These are phyloP conservation scores for Aspergillus affinis DNA, from an alignment of 495 filamentous ascomycete species.

Conservation along the genomic window DNA sequence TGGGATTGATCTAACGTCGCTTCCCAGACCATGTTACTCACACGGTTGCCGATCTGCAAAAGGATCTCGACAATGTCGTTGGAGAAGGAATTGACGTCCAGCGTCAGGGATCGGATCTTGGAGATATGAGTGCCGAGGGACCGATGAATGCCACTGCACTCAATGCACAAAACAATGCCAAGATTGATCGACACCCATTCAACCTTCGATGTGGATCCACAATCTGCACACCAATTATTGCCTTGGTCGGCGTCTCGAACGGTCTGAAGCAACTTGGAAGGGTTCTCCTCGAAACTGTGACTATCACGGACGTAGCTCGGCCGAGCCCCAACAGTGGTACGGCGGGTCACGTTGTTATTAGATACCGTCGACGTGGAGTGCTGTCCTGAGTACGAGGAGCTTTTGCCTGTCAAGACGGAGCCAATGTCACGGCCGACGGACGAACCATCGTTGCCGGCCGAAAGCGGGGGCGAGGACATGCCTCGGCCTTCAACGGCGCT, in stretches of 20 bases:
- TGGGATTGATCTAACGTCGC: constrained; percentile 68
- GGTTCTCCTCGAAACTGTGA: constrained; percentile 74
- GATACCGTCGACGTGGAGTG: constrained; percentile 53
- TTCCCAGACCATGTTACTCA: constrained; percentile 98
- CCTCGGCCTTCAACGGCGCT: constrained; percentile 87
- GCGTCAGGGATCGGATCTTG: constrained; percentile 91
- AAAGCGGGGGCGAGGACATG: constrained; percentile 40
- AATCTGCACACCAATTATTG: constrained; percentile 95
- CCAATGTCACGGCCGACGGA: constrained; percentile 79
- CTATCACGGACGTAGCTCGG: constrained; percentile 71
- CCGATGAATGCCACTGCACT: constrained; percentile 96
- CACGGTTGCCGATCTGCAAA: constrained; percentile 84
- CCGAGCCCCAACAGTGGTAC: constrained; percentile 86
- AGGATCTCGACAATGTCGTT: constrained; percentile 95
- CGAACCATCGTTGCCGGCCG: constrained; percentile 46
- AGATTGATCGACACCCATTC: constrained; percentile 99
- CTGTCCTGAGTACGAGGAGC: constrained; percentile 65
- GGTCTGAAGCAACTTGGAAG: constrained; percentile 78
- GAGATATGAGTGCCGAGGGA: constrained; percentile 97
- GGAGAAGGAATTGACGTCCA: constrained; percentile 94
- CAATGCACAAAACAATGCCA: constrained; percentile 94
- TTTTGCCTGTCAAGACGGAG: constrained; percentile 92
- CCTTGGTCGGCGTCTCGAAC: constrained; percentile 89
- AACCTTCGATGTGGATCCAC: constrained; percentile 83
- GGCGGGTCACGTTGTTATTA: constrained; percentile 63